These are phyloP conservation scores for Cladobotryum mycophilum DNA, from an alignment of 2,329 filamentous ascomycete genomes.

Conservation along the genomic window DNA sequence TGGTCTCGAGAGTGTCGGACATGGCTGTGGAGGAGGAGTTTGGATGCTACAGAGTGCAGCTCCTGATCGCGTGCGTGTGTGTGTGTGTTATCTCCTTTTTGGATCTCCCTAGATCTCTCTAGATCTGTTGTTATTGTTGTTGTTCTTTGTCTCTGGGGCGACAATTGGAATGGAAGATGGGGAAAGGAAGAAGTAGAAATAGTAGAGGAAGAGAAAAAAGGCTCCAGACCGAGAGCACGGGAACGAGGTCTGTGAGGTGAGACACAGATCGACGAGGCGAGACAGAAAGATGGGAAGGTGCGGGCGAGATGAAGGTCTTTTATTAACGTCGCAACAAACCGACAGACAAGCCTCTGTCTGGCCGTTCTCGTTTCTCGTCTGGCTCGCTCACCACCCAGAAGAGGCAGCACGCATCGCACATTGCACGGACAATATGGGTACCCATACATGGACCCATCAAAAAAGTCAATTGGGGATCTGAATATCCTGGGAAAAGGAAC, in stretches of 20 bases:
- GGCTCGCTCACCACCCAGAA: no score
- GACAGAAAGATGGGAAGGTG: constrained; percentile 17
- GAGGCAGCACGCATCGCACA: no score
- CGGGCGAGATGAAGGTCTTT: constrained; percentile 15
- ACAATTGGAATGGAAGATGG: background rate
- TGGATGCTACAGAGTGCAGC: no score
- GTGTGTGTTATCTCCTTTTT: background rate
- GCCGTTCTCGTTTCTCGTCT: no score
- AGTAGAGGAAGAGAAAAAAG: constrained; percentile 6
- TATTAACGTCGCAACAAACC: constrained; percentile 3
- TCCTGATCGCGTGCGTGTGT: constrained; percentile 1
- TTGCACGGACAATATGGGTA: no score
- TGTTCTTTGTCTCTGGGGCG: background rate
- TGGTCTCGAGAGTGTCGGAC: constrained; percentile 18
- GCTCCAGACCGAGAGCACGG: constrained; percentile 9
- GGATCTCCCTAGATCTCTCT: background rate
- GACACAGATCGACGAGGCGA: constrained; percentile 17
- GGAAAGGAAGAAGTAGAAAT: background rate
- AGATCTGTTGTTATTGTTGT: background rate
- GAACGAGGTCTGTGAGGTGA: constrained; percentile 12
- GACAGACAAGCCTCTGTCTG: no score
- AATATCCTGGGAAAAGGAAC: no score
- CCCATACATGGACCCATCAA: no score
- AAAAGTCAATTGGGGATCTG: no score
- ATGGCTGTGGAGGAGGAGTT: constrained; percentile 14